Evolutionary conservation across 139 green algal genomes (phyloP), one percentile per base, ranked within the genome.

Genomic region (Nannochloris sp.): DNA sequence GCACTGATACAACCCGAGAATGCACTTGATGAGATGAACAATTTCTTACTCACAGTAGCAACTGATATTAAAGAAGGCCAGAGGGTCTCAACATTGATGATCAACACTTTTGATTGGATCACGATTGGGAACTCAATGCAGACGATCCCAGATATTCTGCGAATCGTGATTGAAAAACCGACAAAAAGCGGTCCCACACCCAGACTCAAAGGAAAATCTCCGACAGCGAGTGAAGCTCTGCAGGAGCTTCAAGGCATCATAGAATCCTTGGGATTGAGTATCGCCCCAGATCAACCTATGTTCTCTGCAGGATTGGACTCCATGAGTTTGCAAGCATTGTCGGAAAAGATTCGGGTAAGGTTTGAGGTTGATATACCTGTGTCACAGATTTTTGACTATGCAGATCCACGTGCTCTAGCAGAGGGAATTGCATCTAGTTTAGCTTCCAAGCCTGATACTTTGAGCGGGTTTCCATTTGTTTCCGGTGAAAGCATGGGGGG

Each of bases 1-100:
- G 80, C 78, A 13, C 59, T 82, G 5, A 67, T 94, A 49, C n/a
- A 73, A 16, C 79, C 88, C 1, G 33, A 56, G 4, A 57, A 75
- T 6, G 84, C 77, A 1, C 44, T 91, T 1, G 37, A 30, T 13
- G 70, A 69, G 8, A 63, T 91, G 28, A 58, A 65, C 17, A 59
- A 49, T 14, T 48, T 56, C 4, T 61, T 81, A 31, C 30, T 50
- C 16, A 6, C 68, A 46, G 17, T 25, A 17, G 67, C 61, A 14
- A 28, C 11, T 28, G 46, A 20, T 55, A 55, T 20, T 11, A 55
- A 23, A 55, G n/a, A 23, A 28, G n/a, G 26, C 13, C 16, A 16
- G 10, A 26, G 33, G 8, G 33, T 9, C 33, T 40, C 33, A 40
- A 40, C 33, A 40, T 40, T 40, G 17, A 43, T 66, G 20, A 43